Percentiles rank a stretch among this genome's conserved stretches.
Evolutionary conservation across 441 rosid species (phyloP).

Genomic region (Populus hybrid): DNA sequence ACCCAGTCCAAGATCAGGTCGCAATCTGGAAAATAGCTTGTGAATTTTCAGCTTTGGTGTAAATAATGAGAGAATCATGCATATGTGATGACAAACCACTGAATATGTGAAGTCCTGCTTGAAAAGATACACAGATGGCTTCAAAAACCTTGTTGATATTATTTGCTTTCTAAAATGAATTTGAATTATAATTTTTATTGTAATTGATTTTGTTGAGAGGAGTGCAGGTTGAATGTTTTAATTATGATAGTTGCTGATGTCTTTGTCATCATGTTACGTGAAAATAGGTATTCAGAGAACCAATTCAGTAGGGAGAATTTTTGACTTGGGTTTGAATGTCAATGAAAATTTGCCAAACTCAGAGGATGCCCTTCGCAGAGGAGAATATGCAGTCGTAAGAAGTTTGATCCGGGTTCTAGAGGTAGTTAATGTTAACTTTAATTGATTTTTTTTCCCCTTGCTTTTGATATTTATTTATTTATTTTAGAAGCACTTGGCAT

Average conservation of each 20-base stretch:
- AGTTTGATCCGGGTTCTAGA: slow-evolving; percentile 95
- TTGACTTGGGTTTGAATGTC: slow-evolving; percentile 55
- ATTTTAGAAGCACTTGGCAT: slow-evolving; percentile 16
- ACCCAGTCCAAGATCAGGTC: neutral
- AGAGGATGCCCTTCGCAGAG: slow-evolving; percentile 93
- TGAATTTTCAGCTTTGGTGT: neutral
- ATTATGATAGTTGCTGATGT: slow-evolving; percentile 8
- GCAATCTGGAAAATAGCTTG: neutral
- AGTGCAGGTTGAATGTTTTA: neutral
- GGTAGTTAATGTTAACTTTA: slow-evolving; percentile 42
- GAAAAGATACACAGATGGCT: neutral
- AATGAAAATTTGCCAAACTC: slow-evolving; percentile 74
- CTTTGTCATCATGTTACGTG: slow-evolving; percentile 12
- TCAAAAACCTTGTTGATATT: neutral
- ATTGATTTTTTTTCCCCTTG: slow-evolving; percentile 13
- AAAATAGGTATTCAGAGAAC: slow-evolving; percentile 74
- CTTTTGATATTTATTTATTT: neutral
- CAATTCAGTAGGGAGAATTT: slow-evolving; percentile 87
- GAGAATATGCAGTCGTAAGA: slow-evolving; percentile 93
- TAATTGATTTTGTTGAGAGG: neutral
- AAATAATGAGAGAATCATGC: neutral
- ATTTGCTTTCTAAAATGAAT: neutral
- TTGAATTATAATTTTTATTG: neutral
- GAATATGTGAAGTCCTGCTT: neutral
- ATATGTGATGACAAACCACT: neutral